These are phyloP conservation scores for Gynochthodes officinalis DNA, from an alignment of 257 asterid genomes.

Conservation along the genomic window DNA sequence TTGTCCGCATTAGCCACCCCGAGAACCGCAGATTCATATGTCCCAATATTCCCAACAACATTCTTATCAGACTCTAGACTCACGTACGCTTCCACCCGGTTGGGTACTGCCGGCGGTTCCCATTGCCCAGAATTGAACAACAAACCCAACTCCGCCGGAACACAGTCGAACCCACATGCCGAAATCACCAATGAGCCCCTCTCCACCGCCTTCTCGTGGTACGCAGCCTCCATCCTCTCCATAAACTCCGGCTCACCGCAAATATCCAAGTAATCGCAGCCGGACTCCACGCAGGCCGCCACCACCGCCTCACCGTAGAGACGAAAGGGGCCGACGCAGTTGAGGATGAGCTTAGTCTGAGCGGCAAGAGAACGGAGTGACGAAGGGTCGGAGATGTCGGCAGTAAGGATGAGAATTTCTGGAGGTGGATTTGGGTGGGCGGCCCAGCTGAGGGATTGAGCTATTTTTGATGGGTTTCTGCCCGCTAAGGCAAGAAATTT, in stretches of 20 bases:
- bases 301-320: constrained; percentile 85
- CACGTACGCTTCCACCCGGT: constrained; percentile 76
- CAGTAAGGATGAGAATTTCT: constrained; percentile 58
- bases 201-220: constrained; percentile 61
- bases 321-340: constrained; percentile 88
- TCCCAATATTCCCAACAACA: constrained; percentile 63
- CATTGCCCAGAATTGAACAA: constrained; percentile 63
- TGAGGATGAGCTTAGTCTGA: constrained; percentile 52
- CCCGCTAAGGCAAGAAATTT: constrained; percentile 76
- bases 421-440: constrained; percentile 46
- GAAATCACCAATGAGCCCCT: constrained; percentile 64
- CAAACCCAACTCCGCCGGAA: constrained; percentile 87
- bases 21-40: constrained; percentile 80
- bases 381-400: constrained; percentile 58
- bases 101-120: constrained; percentile 50
- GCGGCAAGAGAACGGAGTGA: constrained; percentile 63
- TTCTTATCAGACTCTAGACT: constrained; percentile 71
- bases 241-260: constrained; percentile 90
- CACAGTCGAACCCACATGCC: constrained; percentile 84
- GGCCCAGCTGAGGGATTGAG: constrained; percentile 80
- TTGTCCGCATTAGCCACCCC: constrained; percentile 68
- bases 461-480: constrained; percentile 54
- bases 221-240: constrained; percentile 71
- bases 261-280: constrained; percentile 83
- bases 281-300: constrained; percentile 62